These are phyloP conservation scores for Lomentospora prolificans DNA, from an alignment of 2,329 filamentous ascomycete genomes.

Conservation along the genomic window DNA sequence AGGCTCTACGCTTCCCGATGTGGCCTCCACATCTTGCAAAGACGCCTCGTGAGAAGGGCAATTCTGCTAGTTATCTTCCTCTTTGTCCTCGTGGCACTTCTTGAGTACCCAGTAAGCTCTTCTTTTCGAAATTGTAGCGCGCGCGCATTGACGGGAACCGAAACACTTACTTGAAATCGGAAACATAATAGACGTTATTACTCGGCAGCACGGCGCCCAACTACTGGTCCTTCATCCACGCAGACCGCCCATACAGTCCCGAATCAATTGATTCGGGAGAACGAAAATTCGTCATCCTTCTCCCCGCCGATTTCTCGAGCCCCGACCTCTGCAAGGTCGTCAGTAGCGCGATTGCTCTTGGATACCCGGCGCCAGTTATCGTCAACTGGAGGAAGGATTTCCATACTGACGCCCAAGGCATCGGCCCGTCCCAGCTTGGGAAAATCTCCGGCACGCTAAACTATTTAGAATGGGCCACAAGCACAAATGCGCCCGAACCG, in stretches of 20 bases:
- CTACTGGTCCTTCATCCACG: not conserved
- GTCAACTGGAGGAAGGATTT: constrained; percentile 18
- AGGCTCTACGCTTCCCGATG: no score
- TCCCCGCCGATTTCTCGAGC: constrained; percentile 17
- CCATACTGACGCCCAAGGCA: constrained; percentile 11
- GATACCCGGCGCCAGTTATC: constrained; percentile 19
- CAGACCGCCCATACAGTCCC: not conserved
- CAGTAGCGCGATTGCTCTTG: constrained; percentile 18
- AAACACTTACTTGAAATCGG: no score
- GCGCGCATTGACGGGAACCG: no score
- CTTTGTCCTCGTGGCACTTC: no score
- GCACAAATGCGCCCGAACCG: not conserved
- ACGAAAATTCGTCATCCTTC: constrained; percentile 17
- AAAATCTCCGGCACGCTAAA: constrained; percentile 19
- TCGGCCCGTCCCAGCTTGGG: constrained; percentile 19
- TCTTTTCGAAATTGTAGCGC: no score
- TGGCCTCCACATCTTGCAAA: no score
- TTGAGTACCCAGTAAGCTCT: no score
- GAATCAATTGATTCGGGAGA: constrained; percentile 1
- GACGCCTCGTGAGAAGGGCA: no score
- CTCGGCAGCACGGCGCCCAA: no score
- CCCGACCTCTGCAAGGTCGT: constrained; percentile 22
- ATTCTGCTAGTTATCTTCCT: no score
- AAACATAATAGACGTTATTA: no score
- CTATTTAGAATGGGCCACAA: constrained; percentile 15